Conservation (phyloP, 805 yeast genomes). For the Teunomyces panamensis region DNA sequence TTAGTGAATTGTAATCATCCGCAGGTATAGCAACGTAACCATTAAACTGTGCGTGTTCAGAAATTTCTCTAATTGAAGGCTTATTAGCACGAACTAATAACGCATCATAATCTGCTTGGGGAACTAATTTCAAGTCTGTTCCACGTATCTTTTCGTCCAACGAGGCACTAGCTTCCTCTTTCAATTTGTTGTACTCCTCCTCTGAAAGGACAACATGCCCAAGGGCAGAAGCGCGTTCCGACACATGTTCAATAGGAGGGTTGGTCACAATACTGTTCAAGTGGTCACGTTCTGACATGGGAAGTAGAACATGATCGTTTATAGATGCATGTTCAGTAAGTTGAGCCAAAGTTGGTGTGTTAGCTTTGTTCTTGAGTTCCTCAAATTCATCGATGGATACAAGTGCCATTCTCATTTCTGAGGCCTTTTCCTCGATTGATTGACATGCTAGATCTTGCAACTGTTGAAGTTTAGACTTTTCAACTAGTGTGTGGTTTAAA, state of each 20-base stretch:
- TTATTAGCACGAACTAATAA: constrained; percentile 14
- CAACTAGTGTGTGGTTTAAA: constrained; percentile 7
- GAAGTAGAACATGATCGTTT: not conserved
- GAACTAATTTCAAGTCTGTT: constrained; percentile 18
- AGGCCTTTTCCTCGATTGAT: constrained; percentile 14
- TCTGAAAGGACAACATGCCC: constrained; percentile 6
- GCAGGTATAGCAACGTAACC: constrained; percentile 24
- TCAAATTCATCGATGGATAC: constrained; percentile 12
- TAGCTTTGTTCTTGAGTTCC: constrained; percentile 1
- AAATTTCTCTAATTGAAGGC: constrained; percentile 20
- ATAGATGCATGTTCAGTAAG: constrained; percentile 4
- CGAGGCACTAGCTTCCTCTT: constrained; percentile 7
- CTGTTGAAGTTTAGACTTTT: not conserved
- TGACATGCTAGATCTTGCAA: constrained; percentile 7
- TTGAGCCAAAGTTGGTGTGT: constrained; percentile 3
- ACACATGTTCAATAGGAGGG: constrained; percentile 6
- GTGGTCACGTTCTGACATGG: not conserved
- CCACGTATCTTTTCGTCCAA: constrained; percentile 17
- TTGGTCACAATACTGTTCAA: not conserved
- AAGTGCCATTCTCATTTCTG: constrained; percentile 9
- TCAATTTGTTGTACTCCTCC: constrained; percentile 7
- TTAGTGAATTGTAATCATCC: not conserved
- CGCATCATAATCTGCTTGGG: constrained; percentile 19
- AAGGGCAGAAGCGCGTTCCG: constrained; percentile 1
- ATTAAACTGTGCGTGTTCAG: constrained; percentile 20